Evolutionary conservation across 441 rosid species (phyloP).

Genomic region (Omphalea diandra): DNA sequence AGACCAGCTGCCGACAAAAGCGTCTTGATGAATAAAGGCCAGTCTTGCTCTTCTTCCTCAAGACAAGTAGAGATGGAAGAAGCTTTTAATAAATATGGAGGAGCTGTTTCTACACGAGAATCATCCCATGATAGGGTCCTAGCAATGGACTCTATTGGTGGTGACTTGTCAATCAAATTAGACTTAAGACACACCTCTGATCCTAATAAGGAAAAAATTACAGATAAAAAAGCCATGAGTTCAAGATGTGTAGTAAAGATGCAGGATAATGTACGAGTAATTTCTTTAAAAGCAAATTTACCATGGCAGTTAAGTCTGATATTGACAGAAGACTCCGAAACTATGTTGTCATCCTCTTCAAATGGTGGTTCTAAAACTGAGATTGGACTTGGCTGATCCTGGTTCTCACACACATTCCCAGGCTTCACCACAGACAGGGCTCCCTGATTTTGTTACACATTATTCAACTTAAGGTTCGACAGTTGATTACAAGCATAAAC

Average conservation of each 20-base stretch:
- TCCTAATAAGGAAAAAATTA: constrained; percentile 36
- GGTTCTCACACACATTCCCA: constrained; percentile 54
- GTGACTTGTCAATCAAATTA: constrained; percentile 82
- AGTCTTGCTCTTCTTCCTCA: constrained; percentile 59
- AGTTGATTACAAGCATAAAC: neutral
- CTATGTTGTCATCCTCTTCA: constrained; percentile 58
- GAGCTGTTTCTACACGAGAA: constrained; percentile 42
- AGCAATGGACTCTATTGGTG: constrained; percentile 80
- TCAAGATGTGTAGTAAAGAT: neutral
- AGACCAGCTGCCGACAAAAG: constrained; percentile 61
- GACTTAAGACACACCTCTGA: constrained; percentile 40
- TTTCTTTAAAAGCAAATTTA: constrained; percentile 26
- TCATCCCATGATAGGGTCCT: constrained; percentile 75
- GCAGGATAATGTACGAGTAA: neutral
- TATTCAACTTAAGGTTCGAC: neutral
- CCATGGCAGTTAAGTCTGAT: constrained; percentile 42
- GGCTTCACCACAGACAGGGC: constrained; percentile 49
- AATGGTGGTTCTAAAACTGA: constrained; percentile 85
- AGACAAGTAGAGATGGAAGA: constrained; percentile 29
- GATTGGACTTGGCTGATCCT: constrained; percentile 90
- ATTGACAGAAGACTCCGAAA: constrained; percentile 42
- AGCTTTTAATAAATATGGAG: constrained; percentile 42
- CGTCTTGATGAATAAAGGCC: constrained; percentile 47
- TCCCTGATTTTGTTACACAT: constrained; percentile 34
- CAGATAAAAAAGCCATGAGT: neutral